Base-by-base conservation (phyloP, 441 rosid genomes). In the Pelargonium myrrhifolium region DNA sequence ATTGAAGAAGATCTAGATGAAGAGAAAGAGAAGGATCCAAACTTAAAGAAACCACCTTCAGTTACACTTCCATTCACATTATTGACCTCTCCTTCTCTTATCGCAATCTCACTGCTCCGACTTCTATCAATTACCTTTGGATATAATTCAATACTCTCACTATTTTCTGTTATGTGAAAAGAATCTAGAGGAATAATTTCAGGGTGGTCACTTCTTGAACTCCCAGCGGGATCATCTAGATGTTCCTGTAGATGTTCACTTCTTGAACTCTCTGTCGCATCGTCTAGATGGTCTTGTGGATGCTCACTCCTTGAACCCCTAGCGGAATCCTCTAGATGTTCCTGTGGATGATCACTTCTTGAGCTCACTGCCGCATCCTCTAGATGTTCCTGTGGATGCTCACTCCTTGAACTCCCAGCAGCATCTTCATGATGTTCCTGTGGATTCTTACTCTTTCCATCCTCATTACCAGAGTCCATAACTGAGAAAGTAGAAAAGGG, bases 381-480 rank as follows among this genome's bases (percentile, higher is more conserved):
- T 24, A 24, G 28, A 24, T 24, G 68, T 24, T 24, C 37, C 49
- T 22, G 17, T 3, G 64, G 65, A 53, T 22, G 60, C 56, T 18
- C 60, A 53, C 60, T 20, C 18, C 60, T 18, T 53, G 60, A 53
- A 53, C 60, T 53, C 60, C 24, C 60, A 53, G 58, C 20, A n/a
- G 51, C 51, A 4, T 43, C 51, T 14, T 43, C 10, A 6, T 14
- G 11, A 47, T 47, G 55, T 47, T 47, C 55, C 55, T 47, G 55
- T 47, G 55, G 55, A 47, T 47, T n/a, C 14, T 47, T 35, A 42
- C 64, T 60, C 26, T 61, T 62, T 66, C 62, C 74, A 35, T 63
- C 69, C 22, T 56, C 71, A 51, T 67, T 39, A 18, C 43, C 72
- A 9, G 64, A 39, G 62, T 68, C 82, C 92, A 82, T 87, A 69